Evolutionary conservation across 2,329 filamentous ascomycete genomes (phyloP).

Genomic region (Pestalotiopsis sp.): DNA sequence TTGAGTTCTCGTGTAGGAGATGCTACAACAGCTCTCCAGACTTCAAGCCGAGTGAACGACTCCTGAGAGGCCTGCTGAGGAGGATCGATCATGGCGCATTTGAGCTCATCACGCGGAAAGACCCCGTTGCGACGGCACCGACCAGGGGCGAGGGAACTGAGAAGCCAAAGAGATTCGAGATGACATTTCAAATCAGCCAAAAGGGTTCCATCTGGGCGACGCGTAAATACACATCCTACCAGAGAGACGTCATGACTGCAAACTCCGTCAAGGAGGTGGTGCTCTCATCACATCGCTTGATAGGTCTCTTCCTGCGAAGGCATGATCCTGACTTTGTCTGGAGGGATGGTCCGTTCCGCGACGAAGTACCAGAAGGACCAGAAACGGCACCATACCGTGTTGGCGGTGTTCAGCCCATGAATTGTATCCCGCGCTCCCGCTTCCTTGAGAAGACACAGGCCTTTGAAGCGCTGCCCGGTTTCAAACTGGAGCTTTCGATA

Average conservation of each 20-base stretch:
- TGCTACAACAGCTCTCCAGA: slow-evolving; percentile 49
- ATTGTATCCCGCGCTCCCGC: slow-evolving; percentile 47
- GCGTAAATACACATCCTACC: slow-evolving; percentile 51
- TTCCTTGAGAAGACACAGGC: slow-evolving; percentile 47
- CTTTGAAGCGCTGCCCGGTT: slow-evolving; percentile 53
- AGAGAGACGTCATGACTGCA: slow-evolving; percentile 47
- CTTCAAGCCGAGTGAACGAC: slow-evolving; percentile 46
- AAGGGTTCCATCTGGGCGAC: slow-evolving; percentile 45
- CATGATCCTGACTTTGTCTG: slow-evolving; percentile 54
- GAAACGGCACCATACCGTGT: slow-evolving; percentile 43
- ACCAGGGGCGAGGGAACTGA: slow-evolving; percentile 34
- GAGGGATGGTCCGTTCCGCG: slow-evolving; percentile 45
- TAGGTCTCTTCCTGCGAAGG: slow-evolving; percentile 51
- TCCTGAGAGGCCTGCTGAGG: slow-evolving; percentile 51
- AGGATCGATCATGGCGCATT: slow-evolving; percentile 54
- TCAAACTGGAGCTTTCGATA: slow-evolving; percentile 48
- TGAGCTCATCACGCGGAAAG: slow-evolving; percentile 56
- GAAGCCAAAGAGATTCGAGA: slow-evolving; percentile 51
- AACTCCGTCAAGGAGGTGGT: slow-evolving; percentile 49
- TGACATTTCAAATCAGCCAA: slow-evolving; percentile 48
- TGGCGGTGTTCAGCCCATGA: slow-evolving; percentile 45
- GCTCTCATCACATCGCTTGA: slow-evolving; percentile 50
- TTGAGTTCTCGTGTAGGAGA: slow-evolving; percentile 45
- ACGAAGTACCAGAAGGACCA: slow-evolving; percentile 37
- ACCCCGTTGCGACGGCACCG: slow-evolving; percentile 47